Evolutionary conservation across 1,284 basidiomycete species (phyloP).

Genomic region (Cryptococcus sp.): DNA sequence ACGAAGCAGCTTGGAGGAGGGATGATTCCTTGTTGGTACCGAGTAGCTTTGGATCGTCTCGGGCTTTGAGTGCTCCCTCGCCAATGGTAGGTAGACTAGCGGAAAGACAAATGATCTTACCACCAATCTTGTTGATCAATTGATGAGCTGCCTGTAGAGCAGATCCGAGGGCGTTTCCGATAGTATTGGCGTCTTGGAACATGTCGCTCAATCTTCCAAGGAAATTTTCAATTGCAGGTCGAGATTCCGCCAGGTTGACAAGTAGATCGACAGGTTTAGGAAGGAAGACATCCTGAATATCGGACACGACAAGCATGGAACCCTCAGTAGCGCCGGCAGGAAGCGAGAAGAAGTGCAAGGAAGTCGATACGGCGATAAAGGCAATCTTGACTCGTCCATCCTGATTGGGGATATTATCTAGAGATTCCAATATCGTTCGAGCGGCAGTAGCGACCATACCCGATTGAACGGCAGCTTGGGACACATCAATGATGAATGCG

Average conservation of each 20-base stretch:
- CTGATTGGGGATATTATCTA: slow-evolving; percentile 93
- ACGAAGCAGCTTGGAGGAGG: slow-evolving; percentile 78
- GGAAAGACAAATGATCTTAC: slow-evolving; percentile 89
- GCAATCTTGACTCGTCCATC: slow-evolving; percentile 89
- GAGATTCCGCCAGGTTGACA: slow-evolving; percentile 84
- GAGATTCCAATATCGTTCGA: slow-evolving; percentile 86
- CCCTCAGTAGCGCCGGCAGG: slow-evolving; percentile 74
- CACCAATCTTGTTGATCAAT: slow-evolving; percentile 87
- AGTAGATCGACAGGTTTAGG: slow-evolving; percentile 95
- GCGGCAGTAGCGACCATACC: slow-evolving; percentile 99
- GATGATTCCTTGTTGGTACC: slow-evolving; percentile 92
- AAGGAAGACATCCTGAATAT: slow-evolving; percentile 94
- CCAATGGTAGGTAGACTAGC: slow-evolving; percentile 84
- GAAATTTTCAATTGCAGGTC: slow-evolving; percentile 74
- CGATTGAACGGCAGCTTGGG: slow-evolving; percentile 82
- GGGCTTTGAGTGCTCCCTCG: slow-evolving; percentile 86
- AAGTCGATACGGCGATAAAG: slow-evolving; percentile 87
- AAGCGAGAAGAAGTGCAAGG: slow-evolving; percentile 95
- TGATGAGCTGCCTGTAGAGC: slow-evolving; percentile 95
- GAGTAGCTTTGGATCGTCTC: slow-evolving; percentile 93
- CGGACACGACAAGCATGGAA: slow-evolving; percentile 94
- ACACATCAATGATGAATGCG: slow-evolving; percentile 95
- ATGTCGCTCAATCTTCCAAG: slow-evolving; percentile 84
- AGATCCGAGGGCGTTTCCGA: slow-evolving; percentile 93
- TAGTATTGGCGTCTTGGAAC: slow-evolving; percentile 89